Percentiles rank a stretch among this genome's conserved stretches.
Conservation (phyloP, 768 basidiomycete species). For the Russula lepida region DNA sequence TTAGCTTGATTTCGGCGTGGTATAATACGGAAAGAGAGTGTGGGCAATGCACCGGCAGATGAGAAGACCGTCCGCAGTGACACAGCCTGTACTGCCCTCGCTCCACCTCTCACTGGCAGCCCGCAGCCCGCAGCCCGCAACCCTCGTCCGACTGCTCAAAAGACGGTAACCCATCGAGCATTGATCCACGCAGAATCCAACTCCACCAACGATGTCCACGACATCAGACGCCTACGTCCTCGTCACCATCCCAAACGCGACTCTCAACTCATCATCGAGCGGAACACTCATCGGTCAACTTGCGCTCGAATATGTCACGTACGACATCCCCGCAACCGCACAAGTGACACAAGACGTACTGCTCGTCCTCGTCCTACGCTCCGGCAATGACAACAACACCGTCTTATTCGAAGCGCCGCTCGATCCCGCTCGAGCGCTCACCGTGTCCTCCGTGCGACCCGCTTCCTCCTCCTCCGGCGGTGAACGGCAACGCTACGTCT, state of each 20-base stretch:
- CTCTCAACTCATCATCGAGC: slow-evolving; percentile 10
- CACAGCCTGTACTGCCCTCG: not conserved
- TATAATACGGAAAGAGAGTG: too few species aligned
- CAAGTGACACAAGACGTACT: slow-evolving; percentile 5
- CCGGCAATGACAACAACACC: not conserved
- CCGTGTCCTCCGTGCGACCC: slow-evolving; percentile 3
- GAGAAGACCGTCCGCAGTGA: not conserved
- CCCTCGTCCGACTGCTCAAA: not conserved
- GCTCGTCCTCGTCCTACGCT: slow-evolving; percentile 19
- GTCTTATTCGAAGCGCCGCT: slow-evolving; percentile 17
- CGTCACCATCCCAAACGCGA: slow-evolving; percentile 15
- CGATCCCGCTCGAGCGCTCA: slow-evolving; percentile 15
- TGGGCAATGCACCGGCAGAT: not conserved
- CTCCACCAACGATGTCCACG: not conserved
- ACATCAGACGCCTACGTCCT: slow-evolving; percentile 14
- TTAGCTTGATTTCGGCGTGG: too few species aligned
- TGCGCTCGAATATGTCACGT: slow-evolving; percentile 18
- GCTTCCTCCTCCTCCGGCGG: not conserved
- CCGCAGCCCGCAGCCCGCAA: not conserved
- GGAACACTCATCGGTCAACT: slow-evolving; percentile 11
- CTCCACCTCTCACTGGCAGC: not conserved
- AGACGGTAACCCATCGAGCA: not conserved
- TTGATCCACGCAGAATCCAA: too few species aligned
- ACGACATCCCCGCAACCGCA: not conserved
- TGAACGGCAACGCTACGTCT: slow-evolving; percentile 16